phyloP scores from a whole-genome alignment of 257 asterid species.

The Agastache rugosa region DNA sequence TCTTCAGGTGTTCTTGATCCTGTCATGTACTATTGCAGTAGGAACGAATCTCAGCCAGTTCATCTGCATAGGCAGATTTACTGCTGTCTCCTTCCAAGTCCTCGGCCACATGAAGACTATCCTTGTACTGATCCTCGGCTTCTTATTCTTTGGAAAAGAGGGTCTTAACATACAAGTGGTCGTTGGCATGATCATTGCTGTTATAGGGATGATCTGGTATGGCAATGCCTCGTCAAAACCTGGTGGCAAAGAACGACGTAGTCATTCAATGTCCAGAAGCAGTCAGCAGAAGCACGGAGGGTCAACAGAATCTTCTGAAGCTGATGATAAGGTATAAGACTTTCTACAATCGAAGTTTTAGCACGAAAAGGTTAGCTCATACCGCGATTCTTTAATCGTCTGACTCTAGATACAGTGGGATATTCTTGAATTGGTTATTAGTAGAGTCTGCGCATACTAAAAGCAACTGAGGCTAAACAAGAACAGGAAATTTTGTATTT shows the following conservation, averaged over 20 bases:
- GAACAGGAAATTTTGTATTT: conserved; percentile 50
- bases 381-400: conserved; percentile 47
- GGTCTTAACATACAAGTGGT: conserved; percentile 89
- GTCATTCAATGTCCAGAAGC: conserved; percentile 54
- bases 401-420: conserved; percentile 51
- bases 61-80: conserved; percentile 96
- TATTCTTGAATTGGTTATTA: conserved; percentile 34
- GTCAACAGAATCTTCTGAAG: conserved; percentile 68
- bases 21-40: conserved; percentile 86
- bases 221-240: conserved; percentile 96
- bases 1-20: conserved; percentile 69
- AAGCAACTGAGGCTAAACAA: conserved; percentile 26
- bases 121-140: conserved; percentile 85
- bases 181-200: conserved; percentile 86
- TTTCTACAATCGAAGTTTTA: conserved; percentile 41
- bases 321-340: conserved; percentile 73
- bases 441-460: conserved; percentile 33
- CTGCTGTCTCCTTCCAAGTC: conserved; percentile 95
- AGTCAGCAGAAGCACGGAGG: conserved; percentile 65
- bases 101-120: conserved; percentile 97
- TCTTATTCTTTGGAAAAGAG: conserved; percentile 85
- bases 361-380: conserved; percentile 51
- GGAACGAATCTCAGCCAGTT: conserved; percentile 97
- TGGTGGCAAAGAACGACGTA: conserved; percentile 91
- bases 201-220: conserved; percentile 90